Conservation (phyloP, 2,329 filamentous ascomycete species). For the Pezicula rhizophila region DNA sequence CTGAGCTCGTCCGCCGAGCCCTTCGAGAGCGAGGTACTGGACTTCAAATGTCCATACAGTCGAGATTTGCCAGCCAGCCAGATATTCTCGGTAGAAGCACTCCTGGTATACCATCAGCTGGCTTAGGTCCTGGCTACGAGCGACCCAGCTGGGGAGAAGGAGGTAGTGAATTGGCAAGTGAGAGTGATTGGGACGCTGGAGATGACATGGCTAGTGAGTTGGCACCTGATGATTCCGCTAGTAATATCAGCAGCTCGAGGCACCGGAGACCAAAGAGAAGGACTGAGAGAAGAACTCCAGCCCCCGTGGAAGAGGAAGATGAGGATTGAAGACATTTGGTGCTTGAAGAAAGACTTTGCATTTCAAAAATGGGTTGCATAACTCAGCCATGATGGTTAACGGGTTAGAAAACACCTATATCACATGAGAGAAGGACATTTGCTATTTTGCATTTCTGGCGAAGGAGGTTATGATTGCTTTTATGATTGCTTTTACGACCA, state of each 20-base stretch:
- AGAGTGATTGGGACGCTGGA: conserved; percentile 26
- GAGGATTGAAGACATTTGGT: conserved; percentile 23
- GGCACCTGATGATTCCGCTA: conserved; percentile 73
- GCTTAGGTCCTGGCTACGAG: conserved; percentile 26
- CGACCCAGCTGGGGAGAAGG: conserved; percentile 22
- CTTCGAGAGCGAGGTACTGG: conserved; percentile 79
- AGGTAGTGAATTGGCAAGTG: conserved; percentile 41
- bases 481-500: neutral
- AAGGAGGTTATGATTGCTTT: neutral
- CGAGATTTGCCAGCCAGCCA: conserved; percentile 18
- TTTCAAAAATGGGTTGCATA: too few species aligned
- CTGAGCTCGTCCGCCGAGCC: conserved; percentile 71
- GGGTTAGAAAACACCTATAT: too few species aligned
- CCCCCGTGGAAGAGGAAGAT: conserved; percentile 65
- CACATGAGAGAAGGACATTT: too few species aligned
- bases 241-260: conserved; percentile 69
- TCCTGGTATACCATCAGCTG: conserved; percentile 23
- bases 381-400: too few species aligned
- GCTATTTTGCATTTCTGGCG: too few species aligned
- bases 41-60: conserved; percentile 37
- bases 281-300: conserved; percentile 64
- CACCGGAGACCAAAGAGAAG: conserved; percentile 61
- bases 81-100: conserved; percentile 35
- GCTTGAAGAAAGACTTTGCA: too few species aligned
- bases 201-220: conserved; percentile 54